Evolutionary conservation across 2,329 filamentous ascomycete genomes (phyloP), one percentile per base, ranked within the genome.

Genomic region (Ascochyta rabiei): DNA sequence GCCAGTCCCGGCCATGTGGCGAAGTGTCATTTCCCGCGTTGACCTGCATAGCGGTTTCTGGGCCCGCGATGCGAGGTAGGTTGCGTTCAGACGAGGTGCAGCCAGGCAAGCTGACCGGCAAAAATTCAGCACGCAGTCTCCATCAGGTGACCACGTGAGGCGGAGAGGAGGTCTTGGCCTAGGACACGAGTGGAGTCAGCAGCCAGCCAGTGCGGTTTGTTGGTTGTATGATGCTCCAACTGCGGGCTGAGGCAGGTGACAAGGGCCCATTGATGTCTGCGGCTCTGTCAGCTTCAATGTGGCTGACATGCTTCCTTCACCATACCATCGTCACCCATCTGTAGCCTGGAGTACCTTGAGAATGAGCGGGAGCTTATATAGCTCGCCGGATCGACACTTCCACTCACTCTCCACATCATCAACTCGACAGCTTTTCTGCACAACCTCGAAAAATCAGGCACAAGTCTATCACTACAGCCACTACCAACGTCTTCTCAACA

Each of bases 271-370:
- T 56, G 60, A 56, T 61, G 61, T 60, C 59, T 68, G 65, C 64
- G 68, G 65, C 68, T 70, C 68, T 63, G 67, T 73, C 65, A 72
- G 62, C 63, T 62, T 41, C 45, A 43, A 43, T 50, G 34, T 19
- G 52, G 42, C 46, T 55, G 40, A 15, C 33, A 51, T 43, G 30
- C 46, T 41, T 33, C 15, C 37, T 40, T 39, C 30, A 24, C 47
- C 41, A 45, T 45, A 41, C 28, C 24, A 50, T 35, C 19, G 37
- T 46, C 46, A 46, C 46, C 26, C 2, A 18, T 46, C 38, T 19
- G 30, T 41, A 46, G 42, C 46, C 46, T 50, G 37, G 31, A 47
- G 42, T 16, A 42, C 8, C 28, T 15, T 10, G 35, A 42, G 30
- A 40, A 50, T 19, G 37, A 43, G 39, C 37, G 43, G 9, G 15